Conservation (phyloP, 768 basidiomycete species). For the Phaeotremella fagi region DNA sequence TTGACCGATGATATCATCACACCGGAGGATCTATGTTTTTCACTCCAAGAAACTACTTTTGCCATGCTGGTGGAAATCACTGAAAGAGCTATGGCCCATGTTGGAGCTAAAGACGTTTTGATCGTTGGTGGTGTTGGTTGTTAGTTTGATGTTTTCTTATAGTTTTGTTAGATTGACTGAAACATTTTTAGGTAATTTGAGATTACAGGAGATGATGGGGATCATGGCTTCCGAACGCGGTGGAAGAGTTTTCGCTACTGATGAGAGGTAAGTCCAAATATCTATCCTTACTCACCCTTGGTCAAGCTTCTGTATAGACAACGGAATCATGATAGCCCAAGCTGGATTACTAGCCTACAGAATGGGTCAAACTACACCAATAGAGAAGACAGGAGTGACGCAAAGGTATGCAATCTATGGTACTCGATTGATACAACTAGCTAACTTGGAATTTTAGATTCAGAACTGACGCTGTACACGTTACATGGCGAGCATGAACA, state of each 20-base stretch:
- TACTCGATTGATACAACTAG: background rate
- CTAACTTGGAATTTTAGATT: slow-evolving; percentile 57
- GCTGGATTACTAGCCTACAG: slow-evolving; percentile 86
- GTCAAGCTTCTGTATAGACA: slow-evolving; percentile 92
- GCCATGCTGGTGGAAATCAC: slow-evolving; percentile 99
- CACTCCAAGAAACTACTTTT: slow-evolving; percentile 92
- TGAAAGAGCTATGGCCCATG: slow-evolving; percentile 98
- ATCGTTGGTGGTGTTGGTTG: slow-evolving; percentile 99
- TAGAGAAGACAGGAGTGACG: slow-evolving; percentile 79
- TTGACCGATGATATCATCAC: slow-evolving; percentile 75
- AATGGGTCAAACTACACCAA: slow-evolving; percentile 76
- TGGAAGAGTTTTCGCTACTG: slow-evolving; percentile 87
- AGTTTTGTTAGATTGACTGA: background rate
- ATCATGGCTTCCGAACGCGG: slow-evolving; percentile 89
- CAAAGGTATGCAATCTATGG: slow-evolving; percentile 61
- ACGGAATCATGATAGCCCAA: slow-evolving; percentile 99
- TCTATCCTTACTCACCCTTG: background rate
- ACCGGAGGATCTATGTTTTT: slow-evolving; percentile 93
- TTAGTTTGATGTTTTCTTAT: slow-evolving; percentile 52
- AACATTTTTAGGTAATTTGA: slow-evolving; percentile 65
- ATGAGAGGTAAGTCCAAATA: slow-evolving; percentile 66
- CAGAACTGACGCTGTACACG: slow-evolving; percentile 88
- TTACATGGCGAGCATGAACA: slow-evolving; percentile 70
- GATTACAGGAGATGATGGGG: slow-evolving; percentile 98
- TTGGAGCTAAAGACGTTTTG: slow-evolving; percentile 88